Conservation (phyloP, 139 green algal species). For the Pleodorina starrii region DNA sequence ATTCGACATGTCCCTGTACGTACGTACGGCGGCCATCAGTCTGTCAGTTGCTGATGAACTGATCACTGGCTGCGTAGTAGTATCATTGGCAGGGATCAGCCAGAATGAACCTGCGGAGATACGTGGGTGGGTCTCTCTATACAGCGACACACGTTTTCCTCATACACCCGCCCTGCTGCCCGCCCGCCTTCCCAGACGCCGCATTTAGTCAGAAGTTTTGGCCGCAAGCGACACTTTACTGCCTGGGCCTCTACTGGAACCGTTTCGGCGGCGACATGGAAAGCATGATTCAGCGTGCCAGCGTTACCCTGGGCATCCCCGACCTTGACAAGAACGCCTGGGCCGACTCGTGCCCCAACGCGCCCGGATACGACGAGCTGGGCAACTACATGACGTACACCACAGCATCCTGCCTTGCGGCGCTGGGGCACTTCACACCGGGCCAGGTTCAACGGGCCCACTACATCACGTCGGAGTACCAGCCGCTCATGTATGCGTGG, state of each 20-base stretch:
- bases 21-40: too few relatives aligned
- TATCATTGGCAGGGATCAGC: neutral
- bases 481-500: neutral
- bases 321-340: constrained; percentile 10
- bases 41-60: too few relatives aligned
- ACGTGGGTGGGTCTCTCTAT: neutral
- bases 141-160: too few relatives aligned
- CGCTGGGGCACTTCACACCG: neutral
- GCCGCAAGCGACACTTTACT: neutral
- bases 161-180: neutral
- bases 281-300: neutral
- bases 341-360: neutral
- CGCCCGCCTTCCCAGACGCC: neutral
- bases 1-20: neutral
- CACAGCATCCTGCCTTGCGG: neutral
- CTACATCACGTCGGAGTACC: neutral
- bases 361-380: constrained; percentile 30
- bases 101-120: neutral
- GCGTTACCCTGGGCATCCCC: neutral
- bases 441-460: constrained; percentile 2
- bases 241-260: constrained; percentile 23
- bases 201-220: neutral
- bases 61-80: neutral
- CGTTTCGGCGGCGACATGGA: neutral
- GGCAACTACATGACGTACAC: constrained; percentile 46